phyloP scores from a whole-genome alignment of 306 rosid species.

The Luffa aegyptiaca region DNA sequence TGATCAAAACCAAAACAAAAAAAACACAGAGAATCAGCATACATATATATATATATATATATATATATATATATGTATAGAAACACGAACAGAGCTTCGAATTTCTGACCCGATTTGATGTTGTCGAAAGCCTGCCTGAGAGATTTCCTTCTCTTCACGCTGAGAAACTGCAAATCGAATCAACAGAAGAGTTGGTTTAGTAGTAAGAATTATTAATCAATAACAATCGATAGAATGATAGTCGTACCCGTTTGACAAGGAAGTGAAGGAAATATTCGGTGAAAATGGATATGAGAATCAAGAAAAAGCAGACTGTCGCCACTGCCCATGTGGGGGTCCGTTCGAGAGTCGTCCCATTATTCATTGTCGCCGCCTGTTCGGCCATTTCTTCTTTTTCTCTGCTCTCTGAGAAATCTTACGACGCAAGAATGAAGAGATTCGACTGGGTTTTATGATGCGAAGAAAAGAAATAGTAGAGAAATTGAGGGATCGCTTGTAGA shows the following conservation, averaged over 20 bases:
- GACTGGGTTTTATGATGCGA: neutral
- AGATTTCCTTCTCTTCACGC: slow-evolving; percentile 25
- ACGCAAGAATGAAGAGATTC: neutral
- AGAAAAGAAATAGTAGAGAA: neutral
- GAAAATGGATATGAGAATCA: slow-evolving; percentile 29
- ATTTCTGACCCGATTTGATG: slow-evolving; percentile 33
- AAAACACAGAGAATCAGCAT: neutral
- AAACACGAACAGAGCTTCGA: neutral
- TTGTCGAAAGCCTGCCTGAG: slow-evolving; percentile 40
- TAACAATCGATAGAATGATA: neutral
- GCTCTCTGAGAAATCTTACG: neutral
- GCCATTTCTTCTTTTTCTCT: slow-evolving; percentile 5
- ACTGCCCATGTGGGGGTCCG: slow-evolving; percentile 58
- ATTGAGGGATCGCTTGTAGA: neutral
- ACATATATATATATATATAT: neutral
- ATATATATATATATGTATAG: neutral
- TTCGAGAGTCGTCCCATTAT: slow-evolving; percentile 17
- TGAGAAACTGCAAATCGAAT: slow-evolving; percentile 23
- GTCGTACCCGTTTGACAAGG: slow-evolving; percentile 21
- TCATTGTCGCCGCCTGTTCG: neutral
- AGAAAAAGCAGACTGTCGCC: slow-evolving; percentile 33
- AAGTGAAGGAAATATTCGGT: slow-evolving; percentile 34
- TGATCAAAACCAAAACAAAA: neutral
- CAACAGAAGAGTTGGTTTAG: no score
- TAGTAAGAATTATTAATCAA: neutral